Base-by-base conservation (phyloP, 331 rosid species). In the Dryas integrifolia region DNA sequence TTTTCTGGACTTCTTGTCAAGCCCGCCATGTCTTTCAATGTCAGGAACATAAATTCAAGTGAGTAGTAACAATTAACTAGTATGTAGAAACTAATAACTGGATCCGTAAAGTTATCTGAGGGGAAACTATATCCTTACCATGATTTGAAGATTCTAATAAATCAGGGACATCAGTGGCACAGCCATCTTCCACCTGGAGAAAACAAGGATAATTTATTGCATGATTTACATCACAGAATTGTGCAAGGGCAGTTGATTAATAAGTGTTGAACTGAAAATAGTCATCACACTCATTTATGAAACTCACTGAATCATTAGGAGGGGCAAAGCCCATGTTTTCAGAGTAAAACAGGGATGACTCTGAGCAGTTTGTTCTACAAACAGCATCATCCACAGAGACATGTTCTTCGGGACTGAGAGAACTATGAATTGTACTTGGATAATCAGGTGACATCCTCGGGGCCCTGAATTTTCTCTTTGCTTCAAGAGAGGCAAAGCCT, bases 401-500 rank as follows among this genome's bases (percentile, higher is more conserved):
- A 5, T 50, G 61, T 61, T 81, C 89, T 58, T 44, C 61, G 63
- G 84, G 83, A 82, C 79, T 70, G 66, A 45, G 67, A 68, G 86
- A 80, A 72, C 71, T 76, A 58, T 82, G 75, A 55, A 61, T 49
- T 57, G 82, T 71, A 75, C 73, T 82, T 55, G 82, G 83, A 65
- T 82, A 76, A 69, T 72, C 79, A 64, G 96, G 93, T 59, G 96
- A 91, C 21, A 52, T 56, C 72, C 89, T 84, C n/a, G 98, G 98
- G n/a, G 90, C 96, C 81, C 81, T 84, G 81, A 91, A 95, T 24
- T 95, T 86, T 80, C 93, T 87, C 82, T 88, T 95, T 40, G 96
- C 96, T 82, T 95, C 98, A 69, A 88, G 88, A 62, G 98, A 89
- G 70, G 97, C 96, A 92, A 95, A 83, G 77, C 98, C 98, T 95